Evolutionary conservation across 257 asterid genomes (phyloP).

Genomic region (Solanum appendiculatum): DNA sequence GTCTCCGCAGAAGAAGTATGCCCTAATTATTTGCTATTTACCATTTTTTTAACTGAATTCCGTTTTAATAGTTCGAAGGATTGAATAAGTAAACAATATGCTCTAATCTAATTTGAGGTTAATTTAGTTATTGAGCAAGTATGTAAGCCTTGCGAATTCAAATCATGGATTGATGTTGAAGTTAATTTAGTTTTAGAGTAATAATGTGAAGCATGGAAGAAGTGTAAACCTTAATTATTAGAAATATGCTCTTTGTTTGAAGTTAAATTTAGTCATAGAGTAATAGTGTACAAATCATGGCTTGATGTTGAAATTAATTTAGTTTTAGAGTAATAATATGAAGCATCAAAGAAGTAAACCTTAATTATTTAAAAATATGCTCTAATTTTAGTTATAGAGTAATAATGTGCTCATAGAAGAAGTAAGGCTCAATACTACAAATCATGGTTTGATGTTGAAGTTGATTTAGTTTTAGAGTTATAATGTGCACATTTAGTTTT

Average conservation of each 20-base stretch:
- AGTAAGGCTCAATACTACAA: background rate
- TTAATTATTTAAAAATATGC: background rate
- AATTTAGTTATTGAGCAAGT: background rate
- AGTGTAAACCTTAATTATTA: background rate
- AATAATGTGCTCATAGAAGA: background rate
- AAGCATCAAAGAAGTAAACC: background rate
- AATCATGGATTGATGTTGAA: background rate
- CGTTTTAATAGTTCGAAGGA: background rate
- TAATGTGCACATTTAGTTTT: background rate
- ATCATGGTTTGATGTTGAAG: background rate
- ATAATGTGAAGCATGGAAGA: background rate
- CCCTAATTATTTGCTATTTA: background rate
- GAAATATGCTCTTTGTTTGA: background rate
- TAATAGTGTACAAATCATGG: background rate
- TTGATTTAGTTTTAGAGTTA: background rate
- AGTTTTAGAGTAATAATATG: background rate
- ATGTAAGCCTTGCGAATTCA: background rate
- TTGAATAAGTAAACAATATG: background rate
- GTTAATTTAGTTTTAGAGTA: background rate
- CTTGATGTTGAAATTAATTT: background rate
- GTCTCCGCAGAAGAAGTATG: slow-evolving; percentile 94
- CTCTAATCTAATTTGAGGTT: background rate
- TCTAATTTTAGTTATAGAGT: background rate
- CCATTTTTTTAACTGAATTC: background rate
- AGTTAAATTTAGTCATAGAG: background rate